Base-by-base conservation (phyloP, 306 rosid species). In the Inga leiocalycina region DNA sequence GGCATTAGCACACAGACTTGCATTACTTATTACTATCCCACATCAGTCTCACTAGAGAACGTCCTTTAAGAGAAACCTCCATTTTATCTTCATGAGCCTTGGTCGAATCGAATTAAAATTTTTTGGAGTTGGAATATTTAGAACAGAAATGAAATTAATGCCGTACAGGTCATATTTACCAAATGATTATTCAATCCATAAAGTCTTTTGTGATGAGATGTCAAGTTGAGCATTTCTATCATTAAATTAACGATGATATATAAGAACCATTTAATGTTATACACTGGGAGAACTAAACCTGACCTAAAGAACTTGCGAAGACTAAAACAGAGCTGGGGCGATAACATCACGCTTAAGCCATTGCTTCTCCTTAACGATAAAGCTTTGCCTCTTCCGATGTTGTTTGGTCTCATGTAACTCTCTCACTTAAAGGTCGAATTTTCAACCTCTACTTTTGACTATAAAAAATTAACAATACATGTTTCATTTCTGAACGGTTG, bases 301-400 rank as follows among this genome's bases (percentile, higher is more conserved):
- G 2, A 65, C 19, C 39, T 2, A 0, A 27, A 65, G 8, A 11
- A 65, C 10, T 30, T 65, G 20, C 1, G 37, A 14, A 12, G 70
- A 27, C 41, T 65, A 30, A 14, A 32, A 32, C 43, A 30, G 34
- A 30, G 43, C 15, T 37, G 51, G 75, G 14, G 41, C 56, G 62
- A 41, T 57, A 64, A 51, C 66, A 35, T 73, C 37, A 41, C 66
- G 77, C 59, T 74, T 30, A 46, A 16, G 68, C 52, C 27, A 71
- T 80, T 49, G 19, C 85, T 85, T 83, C 74, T 59, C 56, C 89
- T 88, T 86, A 44, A 86, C 66, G 86, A 71, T 71, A 71, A 71
- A 71, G 57, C 37, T 71, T 71, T 44, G 35, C 56, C 57, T 12
- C 12, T 71, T n/a, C 8, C 30, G 6, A 71, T 44, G 7, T 12